A percentile compares a stretch with the other conserved stretches of the same genome.
Conservation (phyloP, 257 asterid genomes). For the Plantago major region DNA sequence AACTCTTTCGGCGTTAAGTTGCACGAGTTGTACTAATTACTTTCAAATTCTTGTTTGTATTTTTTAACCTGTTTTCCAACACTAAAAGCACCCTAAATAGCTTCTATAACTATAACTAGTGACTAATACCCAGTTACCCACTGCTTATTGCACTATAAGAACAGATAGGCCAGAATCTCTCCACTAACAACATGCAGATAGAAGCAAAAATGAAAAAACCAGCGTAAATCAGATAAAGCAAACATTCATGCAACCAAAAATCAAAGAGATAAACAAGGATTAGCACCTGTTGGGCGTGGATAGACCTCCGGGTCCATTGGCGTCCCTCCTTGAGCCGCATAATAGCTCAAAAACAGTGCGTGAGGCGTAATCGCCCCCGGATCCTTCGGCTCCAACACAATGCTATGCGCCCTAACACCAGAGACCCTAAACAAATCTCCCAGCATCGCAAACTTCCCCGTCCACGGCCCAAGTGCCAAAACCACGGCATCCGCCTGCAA, state of each 20-base stretch:
- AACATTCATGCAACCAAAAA: not conserved
- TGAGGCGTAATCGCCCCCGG: constrained; percentile 47
- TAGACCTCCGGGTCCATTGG: constrained; percentile 85
- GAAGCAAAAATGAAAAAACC: no score
- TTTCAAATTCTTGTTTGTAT: no score
- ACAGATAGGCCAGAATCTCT: no score
- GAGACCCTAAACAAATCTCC: constrained; percentile 43
- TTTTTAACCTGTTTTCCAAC: no score
- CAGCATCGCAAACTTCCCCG: constrained; percentile 41
- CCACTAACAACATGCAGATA: no score
- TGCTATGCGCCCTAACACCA: constrained; percentile 84
- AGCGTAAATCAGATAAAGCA: no score
- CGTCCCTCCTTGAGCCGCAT: constrained; percentile 52
- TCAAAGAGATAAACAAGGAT: not conserved
- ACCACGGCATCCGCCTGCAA: constrained; percentile 67
- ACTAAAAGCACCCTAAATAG: no score
- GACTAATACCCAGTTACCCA: no score
- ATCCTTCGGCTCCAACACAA: constrained; percentile 62
- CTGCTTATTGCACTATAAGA: no score
- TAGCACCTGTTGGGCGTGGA: constrained; percentile 88
- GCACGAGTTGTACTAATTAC: no score
- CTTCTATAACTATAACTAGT: no score
- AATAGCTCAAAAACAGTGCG: constrained; percentile 61
- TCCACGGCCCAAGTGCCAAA: constrained; percentile 95
- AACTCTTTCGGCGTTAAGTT: no score